Evolutionary conservation across 208 protist species (phyloP).

Genomic region (Leishmania guyanensis): DNA sequence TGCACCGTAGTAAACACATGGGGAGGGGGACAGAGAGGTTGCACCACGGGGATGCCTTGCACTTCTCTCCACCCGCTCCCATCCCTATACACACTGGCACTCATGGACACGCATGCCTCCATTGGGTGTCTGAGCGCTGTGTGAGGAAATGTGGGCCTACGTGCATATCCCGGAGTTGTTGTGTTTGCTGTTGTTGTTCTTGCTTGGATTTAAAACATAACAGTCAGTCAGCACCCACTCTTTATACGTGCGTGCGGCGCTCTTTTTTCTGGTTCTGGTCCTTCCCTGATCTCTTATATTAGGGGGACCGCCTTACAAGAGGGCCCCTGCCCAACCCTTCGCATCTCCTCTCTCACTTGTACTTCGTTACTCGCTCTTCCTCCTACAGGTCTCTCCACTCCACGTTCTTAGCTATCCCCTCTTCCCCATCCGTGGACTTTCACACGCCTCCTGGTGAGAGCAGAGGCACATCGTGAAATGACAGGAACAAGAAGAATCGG

Average conservation of each 20-base stretch:
- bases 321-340: not conserved
- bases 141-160: not conserved
- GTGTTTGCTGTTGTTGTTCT: not conserved
- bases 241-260: slow-evolving; percentile 9
- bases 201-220: not conserved
- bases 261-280: slow-evolving; percentile 6
- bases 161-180: not conserved
- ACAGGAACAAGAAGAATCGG: not conserved
- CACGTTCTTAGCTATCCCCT: not conserved
- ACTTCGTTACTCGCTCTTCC: not conserved
- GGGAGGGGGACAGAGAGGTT: not conserved
- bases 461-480: not conserved
- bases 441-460: not conserved
- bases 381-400: not conserved
- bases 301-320: not conserved
- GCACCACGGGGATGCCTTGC: not conserved
- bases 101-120: not conserved
- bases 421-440: not conserved
- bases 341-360: not conserved
- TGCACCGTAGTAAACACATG: not conserved
- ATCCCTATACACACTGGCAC: not conserved
- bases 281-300: not conserved
- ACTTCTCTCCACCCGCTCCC: not conserved
- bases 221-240: not conserved
- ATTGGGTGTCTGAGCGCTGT: not conserved